Evolutionary conservation across 352 stramenopile genomes (phyloP), one percentile per base, ranked within the genome.

Genomic region (Phytopythium helicoides): DNA sequence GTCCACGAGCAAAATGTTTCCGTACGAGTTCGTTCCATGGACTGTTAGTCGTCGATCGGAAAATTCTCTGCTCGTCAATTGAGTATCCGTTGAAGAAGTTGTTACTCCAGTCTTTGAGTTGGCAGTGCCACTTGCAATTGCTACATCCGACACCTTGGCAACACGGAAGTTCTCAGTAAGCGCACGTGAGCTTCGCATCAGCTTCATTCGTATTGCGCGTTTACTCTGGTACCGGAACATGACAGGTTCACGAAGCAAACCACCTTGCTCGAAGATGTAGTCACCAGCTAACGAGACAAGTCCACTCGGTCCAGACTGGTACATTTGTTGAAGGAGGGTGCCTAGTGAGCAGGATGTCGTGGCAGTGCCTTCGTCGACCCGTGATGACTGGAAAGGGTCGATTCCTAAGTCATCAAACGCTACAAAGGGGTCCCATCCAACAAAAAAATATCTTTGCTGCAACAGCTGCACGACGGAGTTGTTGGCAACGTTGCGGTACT

Each of bases 341-440:
- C 71, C 71, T 1, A 77, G 23, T 1, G 71, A 68, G 26, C 71
- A 82, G 14, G 58, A 64, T 0, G 66, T 66, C 11, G 25, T 19
- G 0, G 56, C 60, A 6, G 64, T 48, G 22, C 56, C 64, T 10
- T 65, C 19, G 21, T 56, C 47, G 3, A 76, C 40, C 4, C 58
- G 46, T 1, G 40, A 23, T 0, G 54, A 50, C n/a, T 74, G 50
- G 40, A 56, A 56, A 4, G 68, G 68, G 54, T 78, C 66, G 25
- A 82, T 68, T 0, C 68, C 71, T 0, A 82, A 47, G 12, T 60
- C 47, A 4, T 53, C 49, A 21, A 79, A 35, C 12, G 71, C 61
- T 16, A 60, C 62, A 21, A 75, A 63, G 10, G 61, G 56, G 36
- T 82, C 71, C 71, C 71, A 81, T 7, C 68, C 71, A 4, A 76